Base-by-base conservation (phyloP, 768 basidiomycete genomes). In the Lactifluus rugatus region DNA sequence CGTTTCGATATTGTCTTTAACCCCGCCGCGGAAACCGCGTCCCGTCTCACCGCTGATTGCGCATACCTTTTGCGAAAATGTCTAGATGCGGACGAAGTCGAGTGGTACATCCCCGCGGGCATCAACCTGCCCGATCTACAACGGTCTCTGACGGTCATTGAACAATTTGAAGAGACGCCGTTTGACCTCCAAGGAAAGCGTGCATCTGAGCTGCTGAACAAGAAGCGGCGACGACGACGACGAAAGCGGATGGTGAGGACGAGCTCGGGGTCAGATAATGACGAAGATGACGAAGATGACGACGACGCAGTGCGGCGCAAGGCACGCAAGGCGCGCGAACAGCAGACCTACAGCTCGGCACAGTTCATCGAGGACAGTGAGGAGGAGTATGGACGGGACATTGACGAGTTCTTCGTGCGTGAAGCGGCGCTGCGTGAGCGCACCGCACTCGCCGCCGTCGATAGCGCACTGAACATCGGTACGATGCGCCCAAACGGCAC, bases 291-390 rank as follows among this genome's bases (percentile, higher is more conserved):
- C 31, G 28, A 31, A 1, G 28, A 31, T n/a, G n/a, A n/a, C n/a
- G n/a, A n/a, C n/a, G 75, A 74, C 37, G 70, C 68, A 45, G 66
- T 70, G 56, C 67, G 66, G 63, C 70, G 66, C 23, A 68, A 71
- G 66, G 73, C 72, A 56, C 81, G 76, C 69, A 82, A 79, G 70
- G 76, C 74, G 64, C 84, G 81, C 68, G 87, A 88, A 68, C 80
- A 81, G 68, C 79, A 83, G 73, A 75, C 75, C 58, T 93, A 89
- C 76, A 93, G 92, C 70, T 89, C 87, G 7, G 91, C 90, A 10
- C 86, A 90, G 69, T 89, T 94, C 69, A 93, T 95, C 68, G 84
- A 88, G 67, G 93, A 96, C 72, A 91, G 89, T 61, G 93, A 96
- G 65, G 85, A 76, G 55, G 89, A 91, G 69, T 62, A 47, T 47